Conservation (phyloP, 768 basidiomycete species). For the Suillus decipiens region DNA sequence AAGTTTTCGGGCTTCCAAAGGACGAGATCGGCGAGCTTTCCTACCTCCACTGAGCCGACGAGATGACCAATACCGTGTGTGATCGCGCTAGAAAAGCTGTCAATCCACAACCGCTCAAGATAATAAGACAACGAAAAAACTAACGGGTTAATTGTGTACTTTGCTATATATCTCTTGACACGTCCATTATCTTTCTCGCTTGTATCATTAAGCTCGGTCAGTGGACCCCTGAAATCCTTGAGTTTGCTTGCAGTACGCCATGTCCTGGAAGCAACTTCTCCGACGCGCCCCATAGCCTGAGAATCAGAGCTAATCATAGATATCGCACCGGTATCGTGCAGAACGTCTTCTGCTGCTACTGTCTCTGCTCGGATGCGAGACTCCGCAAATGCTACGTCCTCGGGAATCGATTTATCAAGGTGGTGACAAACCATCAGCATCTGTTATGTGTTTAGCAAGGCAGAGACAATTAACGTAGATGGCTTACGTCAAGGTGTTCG, state of each 20-base stretch:
- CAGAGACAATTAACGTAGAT: neutral
- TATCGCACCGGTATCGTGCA: conserved; percentile 92
- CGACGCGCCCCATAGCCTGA: conserved; percentile 98
- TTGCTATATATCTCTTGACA: conserved; percentile 93
- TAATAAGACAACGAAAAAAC: conserved; percentile 37
- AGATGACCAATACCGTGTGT: conserved; percentile 89
- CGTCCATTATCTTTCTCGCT: conserved; percentile 68
- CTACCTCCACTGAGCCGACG: conserved; percentile 81
- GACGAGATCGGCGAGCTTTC: conserved; percentile 90
- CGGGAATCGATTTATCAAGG: conserved; percentile 85
- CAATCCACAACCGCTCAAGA: neutral
- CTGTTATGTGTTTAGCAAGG: conserved; percentile 40
- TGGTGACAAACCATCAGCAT: conserved; percentile 99
- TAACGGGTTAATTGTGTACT: conserved; percentile 97
- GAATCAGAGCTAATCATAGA: conserved; percentile 97
- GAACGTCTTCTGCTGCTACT: conserved; percentile 94
- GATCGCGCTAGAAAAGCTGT: conserved; percentile 65
- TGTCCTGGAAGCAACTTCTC: conserved; percentile 88
- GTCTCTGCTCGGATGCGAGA: conserved; percentile 97
- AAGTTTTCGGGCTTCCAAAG: conserved; percentile 96
- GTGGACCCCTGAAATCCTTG: conserved; percentile 74
- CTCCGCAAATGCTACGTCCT: conserved; percentile 95
- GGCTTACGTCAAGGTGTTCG: conserved; percentile 91
- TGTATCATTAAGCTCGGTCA: conserved; percentile 56
- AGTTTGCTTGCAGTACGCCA: conserved; percentile 99